A percentile compares a stretch with the other conserved stretches of the same genome.
Evolutionary conservation across 2,329 filamentous ascomycete species (phyloP).

Genomic region (Hysterium pulicare): DNA sequence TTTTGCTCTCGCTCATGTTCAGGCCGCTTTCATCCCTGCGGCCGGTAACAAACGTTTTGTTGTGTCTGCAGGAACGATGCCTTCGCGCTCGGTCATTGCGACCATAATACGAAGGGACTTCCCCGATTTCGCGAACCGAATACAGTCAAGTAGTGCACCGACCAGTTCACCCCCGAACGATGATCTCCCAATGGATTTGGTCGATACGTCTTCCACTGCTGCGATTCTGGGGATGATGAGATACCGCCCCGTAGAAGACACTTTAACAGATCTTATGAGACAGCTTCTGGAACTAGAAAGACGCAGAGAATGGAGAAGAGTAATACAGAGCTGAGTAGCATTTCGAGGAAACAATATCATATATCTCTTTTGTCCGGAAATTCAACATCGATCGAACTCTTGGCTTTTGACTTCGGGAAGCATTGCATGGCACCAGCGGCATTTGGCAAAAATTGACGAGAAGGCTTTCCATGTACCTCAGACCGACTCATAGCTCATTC

Average conservation of each 20-base stretch:
- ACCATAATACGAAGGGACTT: constrained; percentile 20
- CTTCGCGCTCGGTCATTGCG: constrained; percentile 16
- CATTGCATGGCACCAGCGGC: background rate
- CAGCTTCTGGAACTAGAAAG: constrained; percentile 26
- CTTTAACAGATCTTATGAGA: constrained; percentile 17
- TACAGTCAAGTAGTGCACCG: constrained; percentile 14
- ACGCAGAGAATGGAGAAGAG: constrained; percentile 20
- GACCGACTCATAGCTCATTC: background rate
- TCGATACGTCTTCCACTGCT: constrained; percentile 19
- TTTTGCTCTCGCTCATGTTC: constrained; percentile 22
- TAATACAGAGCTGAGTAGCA: constrained; percentile 8
- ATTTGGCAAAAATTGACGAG: background rate
- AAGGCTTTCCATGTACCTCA: background rate
- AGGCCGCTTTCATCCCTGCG: constrained; percentile 18
- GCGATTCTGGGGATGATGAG: constrained; percentile 19
- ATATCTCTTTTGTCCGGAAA: background rate
- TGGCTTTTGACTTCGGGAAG: background rate
- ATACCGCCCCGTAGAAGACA: constrained; percentile 22
- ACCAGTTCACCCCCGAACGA: constrained; percentile 7
- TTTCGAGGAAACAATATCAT: background rate
- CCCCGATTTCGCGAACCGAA: constrained; percentile 20
- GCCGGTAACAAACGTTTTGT: constrained; percentile 24
- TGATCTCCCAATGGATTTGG: constrained; percentile 12
- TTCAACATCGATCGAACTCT: background rate
- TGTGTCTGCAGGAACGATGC: constrained; percentile 23